Evolutionary conservation across 2,329 filamentous ascomycete species (phyloP).

Genomic region (Pyrenophora tritici-repentis): DNA sequence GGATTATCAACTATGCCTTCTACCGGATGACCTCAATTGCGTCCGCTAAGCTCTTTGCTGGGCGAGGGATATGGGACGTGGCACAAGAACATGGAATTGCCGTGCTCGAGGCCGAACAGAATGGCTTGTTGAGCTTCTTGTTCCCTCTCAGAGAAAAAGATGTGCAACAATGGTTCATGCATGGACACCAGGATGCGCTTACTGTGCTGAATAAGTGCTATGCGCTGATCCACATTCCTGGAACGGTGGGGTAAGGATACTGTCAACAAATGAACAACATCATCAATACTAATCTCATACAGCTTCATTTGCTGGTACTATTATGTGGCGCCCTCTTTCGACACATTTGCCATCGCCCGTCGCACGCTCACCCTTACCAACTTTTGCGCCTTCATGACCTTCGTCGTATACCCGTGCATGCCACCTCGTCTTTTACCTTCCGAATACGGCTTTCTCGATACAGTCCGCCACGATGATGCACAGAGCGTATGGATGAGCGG

Average conservation of each 20-base stretch:
- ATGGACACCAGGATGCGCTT: constrained; percentile 58
- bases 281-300: constrained; percentile 20
- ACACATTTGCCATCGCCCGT: constrained; percentile 51
- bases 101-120: constrained; percentile 61
- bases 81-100: constrained; percentile 61
- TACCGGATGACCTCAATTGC: constrained; percentile 64
- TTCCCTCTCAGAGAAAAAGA: constrained; percentile 59
- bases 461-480: constrained; percentile 54
- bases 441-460: constrained; percentile 54
- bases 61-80: constrained; percentile 59
- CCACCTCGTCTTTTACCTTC: constrained; percentile 55
- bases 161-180: constrained; percentile 63
- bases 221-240: constrained; percentile 65
- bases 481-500: constrained; percentile 55
- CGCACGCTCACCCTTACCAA: constrained; percentile 58
- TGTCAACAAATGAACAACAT: background rate
- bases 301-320: constrained; percentile 70
- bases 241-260: constrained; percentile 59
- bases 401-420: constrained; percentile 60
- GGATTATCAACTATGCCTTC: constrained; percentile 68
- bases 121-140: constrained; percentile 55
- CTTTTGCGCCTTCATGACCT: constrained; percentile 58
- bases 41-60: constrained; percentile 58
- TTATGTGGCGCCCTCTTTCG: constrained; percentile 59
- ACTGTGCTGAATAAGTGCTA: constrained; percentile 64